Evolutionary conservation across 768 basidiomycete species (phyloP).

Genomic region (Leccinellum luteum): DNA sequence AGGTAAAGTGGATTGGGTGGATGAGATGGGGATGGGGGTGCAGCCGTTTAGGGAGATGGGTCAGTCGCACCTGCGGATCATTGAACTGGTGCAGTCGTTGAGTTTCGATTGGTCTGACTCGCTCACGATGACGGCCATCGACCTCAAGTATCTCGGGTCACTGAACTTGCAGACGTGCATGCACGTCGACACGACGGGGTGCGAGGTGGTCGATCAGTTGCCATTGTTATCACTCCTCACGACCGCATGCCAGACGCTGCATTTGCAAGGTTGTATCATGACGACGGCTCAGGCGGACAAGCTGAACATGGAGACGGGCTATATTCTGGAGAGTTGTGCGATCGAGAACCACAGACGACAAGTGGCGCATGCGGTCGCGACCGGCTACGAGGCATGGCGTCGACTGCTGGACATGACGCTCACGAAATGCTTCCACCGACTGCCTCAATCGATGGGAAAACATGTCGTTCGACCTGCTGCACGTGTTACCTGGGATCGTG

Average conservation of each 20-base stretch:
- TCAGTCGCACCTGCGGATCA: constrained; percentile 80
- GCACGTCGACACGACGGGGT: constrained; percentile 65
- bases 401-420: constrained; percentile 81
- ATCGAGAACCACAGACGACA: constrained; percentile 87
- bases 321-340: constrained; percentile 80
- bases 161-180: constrained; percentile 71
- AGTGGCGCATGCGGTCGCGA: constrained; percentile 65
- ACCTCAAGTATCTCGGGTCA: constrained; percentile 61
- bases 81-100: constrained; percentile 85
- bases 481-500: constrained; percentile 73
- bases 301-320: constrained; percentile 64
- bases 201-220: constrained; percentile 77
- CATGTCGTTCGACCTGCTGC: constrained; percentile 87
- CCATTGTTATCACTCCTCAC: constrained; percentile 68
- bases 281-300: constrained; percentile 63
- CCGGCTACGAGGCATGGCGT: constrained; percentile 82
- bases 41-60: constrained; percentile 68
- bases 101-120: constrained; percentile 88
- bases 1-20: constrained; percentile 46
- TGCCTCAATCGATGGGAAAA: constrained; percentile 83
- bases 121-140: constrained; percentile 52
- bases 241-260: constrained; percentile 55
- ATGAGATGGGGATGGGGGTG: constrained; percentile 36
- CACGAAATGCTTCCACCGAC: constrained; percentile 79
- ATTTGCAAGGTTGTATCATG: constrained; percentile 64